Evolutionary conservation across 2,329 filamentous ascomycete species (phyloP), one percentile per base, ranked within the genome.

Genomic region (Claviceps arundinis): DNA sequence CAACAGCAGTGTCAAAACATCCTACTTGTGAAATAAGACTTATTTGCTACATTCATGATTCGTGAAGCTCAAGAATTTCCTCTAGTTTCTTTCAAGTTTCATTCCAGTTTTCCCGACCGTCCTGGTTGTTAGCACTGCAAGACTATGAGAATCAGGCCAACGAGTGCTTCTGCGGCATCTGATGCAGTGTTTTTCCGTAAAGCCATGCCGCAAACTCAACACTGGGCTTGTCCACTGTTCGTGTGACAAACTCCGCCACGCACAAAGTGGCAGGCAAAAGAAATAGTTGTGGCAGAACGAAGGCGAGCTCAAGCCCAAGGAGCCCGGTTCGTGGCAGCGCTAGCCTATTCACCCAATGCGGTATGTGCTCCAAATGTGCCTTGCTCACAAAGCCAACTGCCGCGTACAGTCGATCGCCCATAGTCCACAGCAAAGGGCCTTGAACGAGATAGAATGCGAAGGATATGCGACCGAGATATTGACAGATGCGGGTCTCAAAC

Each of bases 371-470:
- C 30, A 70, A 61, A 55, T 82, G 73, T 14, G 69, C 65, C 1
- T 71, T 65, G 46, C 73, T 72, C 3, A 65, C 60, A 69, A 76
- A 82, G 9, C 84, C 83, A 0, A 73, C 72, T 7, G 78, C 78
- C 5, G 76, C 72, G 63, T 86, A 86, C 1, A 87, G 24, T 41
- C 82, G 70, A 60, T 87, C 80, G 3, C 80, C 82, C 1, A 84
- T 50, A 0, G 71, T 72, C 70, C 71, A 76, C 1, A 85, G 65
- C 1, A 85, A 63, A 0, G 81, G 81, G 0, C 81, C 81, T 57
- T 85, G 82, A 11, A 84, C 72, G 8, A 85, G 68, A 63, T 85
- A 85, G 9, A 85, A 66, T 1, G 76, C 71, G 60, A 76, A 85
- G 0, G 79, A 83, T 51, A 84, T 72, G 47, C 75, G 73, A 1